These are phyloP conservation scores for Seminavis robusta DNA, from an alignment of 108 stramenopile genomes.

Conservation along the genomic window DNA sequence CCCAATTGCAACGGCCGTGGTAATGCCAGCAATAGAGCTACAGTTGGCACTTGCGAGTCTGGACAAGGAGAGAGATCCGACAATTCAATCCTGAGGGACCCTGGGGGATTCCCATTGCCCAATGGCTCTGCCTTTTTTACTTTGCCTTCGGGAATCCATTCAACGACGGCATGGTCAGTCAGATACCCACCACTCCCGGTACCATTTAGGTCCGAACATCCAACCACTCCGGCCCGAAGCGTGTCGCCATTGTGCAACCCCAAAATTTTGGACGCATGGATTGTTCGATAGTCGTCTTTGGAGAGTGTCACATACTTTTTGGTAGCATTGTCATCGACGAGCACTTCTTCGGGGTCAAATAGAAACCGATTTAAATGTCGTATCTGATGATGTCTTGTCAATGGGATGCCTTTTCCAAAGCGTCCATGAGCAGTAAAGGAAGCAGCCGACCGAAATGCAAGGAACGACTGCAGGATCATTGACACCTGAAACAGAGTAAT, in stretches of 20 bases:
- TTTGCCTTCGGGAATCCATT: constrained; percentile 81
- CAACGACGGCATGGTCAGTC: constrained; percentile 68
- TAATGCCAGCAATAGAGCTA: constrained; percentile 83
- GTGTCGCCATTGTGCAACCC: constrained; percentile 64
- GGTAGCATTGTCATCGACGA: background rate
- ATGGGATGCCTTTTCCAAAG: no score
- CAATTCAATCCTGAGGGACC: constrained; percentile 47
- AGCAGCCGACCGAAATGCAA: no score
- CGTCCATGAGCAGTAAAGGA: no score
- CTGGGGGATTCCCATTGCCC: constrained; percentile 73
- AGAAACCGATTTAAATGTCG: constrained; percentile 80
- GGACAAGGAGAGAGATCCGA: constrained; percentile 30
- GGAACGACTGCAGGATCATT: no score
- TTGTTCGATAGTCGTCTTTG: constrained; percentile 76
- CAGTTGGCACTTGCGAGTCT: constrained; percentile 8
- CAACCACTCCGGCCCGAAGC: constrained; percentile 70
- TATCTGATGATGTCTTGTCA: no score
- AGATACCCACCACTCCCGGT: constrained; percentile 43
- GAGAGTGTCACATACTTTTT: constrained; percentile 34
- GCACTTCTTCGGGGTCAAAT: constrained; percentile 59
- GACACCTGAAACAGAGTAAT: no score
- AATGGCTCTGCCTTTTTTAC: constrained; percentile 73
- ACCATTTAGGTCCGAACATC: constrained; percentile 15
- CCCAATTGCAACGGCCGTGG: constrained; percentile 86
- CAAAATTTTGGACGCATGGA: constrained; percentile 79